A percentile compares a stretch with the other conserved stretches of the same genome.
These are phyloP conservation scores for Boletus huronensis DNA, from an alignment of 768 basidiomycete species.

Conservation along the genomic window DNA sequence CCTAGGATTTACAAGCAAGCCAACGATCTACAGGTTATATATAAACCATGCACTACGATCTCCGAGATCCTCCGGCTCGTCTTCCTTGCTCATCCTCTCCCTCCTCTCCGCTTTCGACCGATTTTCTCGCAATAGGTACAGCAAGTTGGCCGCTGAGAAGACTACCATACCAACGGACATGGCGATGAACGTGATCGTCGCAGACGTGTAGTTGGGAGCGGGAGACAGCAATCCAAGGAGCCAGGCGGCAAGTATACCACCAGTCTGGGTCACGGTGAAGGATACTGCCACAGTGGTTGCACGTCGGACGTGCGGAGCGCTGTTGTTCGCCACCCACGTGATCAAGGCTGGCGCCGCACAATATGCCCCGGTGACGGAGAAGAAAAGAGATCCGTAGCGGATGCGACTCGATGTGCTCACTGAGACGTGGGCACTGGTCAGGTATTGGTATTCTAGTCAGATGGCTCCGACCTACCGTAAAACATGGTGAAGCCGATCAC, in stretches of 20 bases:
- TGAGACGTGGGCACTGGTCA: neutral
- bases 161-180: conserved; percentile 41
- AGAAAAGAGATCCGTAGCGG: conserved; percentile 57
- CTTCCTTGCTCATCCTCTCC: conserved; percentile 25
- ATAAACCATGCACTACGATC: conserved; percentile 56
- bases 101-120: conserved; percentile 41
- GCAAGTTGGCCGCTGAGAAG: conserved; percentile 36
- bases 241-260: conserved; percentile 62
- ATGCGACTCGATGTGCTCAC: conserved; percentile 33
- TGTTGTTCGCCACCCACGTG: conserved; percentile 63
- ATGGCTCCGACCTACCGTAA: conserved; percentile 37
- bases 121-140: conserved; percentile 44
- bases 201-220: conserved; percentile 48
- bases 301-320: conserved; percentile 51
- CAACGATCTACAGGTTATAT: conserved; percentile 39
- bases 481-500: conserved; percentile 55
- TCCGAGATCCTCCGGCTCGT: conserved; percentile 44
- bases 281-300: conserved; percentile 58
- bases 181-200: conserved; percentile 36
- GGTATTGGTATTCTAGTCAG: neutral
- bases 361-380: conserved; percentile 51
- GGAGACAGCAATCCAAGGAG: conserved; percentile 49
- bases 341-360: conserved; percentile 48
- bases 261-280: conserved; percentile 53
- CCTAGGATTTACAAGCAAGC: neutral